Conservation (phyloP, 75 land plant species). For the Pinus taeda region DNA sequence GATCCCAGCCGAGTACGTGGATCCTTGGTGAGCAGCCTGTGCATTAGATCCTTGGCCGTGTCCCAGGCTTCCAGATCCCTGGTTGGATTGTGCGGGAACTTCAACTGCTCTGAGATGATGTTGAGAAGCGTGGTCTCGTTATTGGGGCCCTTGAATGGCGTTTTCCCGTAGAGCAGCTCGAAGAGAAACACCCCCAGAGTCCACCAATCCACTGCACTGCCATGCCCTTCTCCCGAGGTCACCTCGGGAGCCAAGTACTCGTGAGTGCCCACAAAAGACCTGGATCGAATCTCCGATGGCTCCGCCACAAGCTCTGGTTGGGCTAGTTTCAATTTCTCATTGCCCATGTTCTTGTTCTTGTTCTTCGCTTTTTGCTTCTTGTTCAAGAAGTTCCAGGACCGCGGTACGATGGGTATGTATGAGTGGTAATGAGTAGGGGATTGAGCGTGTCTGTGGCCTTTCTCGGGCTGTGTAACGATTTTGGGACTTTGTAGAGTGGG, state of each 20-base stretch:
- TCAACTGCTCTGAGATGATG: constrained; percentile 48
- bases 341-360: background rate
- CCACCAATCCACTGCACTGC: constrained; percentile 83
- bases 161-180: constrained; percentile 61
- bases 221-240: constrained; percentile 68
- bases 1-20: constrained; percentile 51
- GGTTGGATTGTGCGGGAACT: constrained; percentile 27
- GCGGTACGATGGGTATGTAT: constrained; percentile 1
- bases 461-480: background rate
- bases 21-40: constrained; percentile 55
- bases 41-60: constrained; percentile 48
- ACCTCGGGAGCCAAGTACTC: constrained; percentile 88
- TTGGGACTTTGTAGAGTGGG: constrained; percentile 30
- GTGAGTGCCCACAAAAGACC: constrained; percentile 80
- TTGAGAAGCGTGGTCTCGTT: constrained; percentile 62
- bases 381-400: background rate
- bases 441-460: background rate
- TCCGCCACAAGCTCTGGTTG: constrained; percentile 76
- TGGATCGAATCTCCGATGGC: constrained; percentile 57
- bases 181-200: constrained; percentile 70
- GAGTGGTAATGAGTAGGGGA: background rate
- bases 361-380: background rate
- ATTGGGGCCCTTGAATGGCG: constrained; percentile 74
- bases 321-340: background rate
- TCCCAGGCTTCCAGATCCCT: constrained; percentile 16